Base-by-base conservation (phyloP, 306 rosid species). In the Prunus mongolica region DNA sequence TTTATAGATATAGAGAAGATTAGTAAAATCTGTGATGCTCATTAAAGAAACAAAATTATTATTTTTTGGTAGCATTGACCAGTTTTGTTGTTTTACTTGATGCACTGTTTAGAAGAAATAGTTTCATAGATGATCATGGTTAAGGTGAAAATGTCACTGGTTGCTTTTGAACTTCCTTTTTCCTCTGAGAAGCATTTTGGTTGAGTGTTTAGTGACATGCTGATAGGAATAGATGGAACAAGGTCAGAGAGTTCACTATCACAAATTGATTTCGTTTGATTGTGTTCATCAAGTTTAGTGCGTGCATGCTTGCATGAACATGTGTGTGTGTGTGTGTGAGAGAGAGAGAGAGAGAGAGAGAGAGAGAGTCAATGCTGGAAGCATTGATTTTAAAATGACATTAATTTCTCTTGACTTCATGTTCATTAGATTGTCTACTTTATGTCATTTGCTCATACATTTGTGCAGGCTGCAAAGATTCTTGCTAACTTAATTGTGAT, bases 401-500 rank as follows among this genome's bases (percentile, higher is more conserved):
- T 25, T 25, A 24, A 25, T 19, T 61, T 44, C 47, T 62, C 50
- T n/a, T 18, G 49, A 2, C 18, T 64, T 46, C 2, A n/a, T 6
- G 11, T 41, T 20, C 34, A n/a, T 66, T 20, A 28, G 34, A 56
- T 54, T 30, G 34, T 4, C 57, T 20, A 32, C 22, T 57, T 46
- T 75, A 63, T 20, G 30, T 65, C 34, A 28, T 13, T 54, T 44
- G 4, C 30, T 50, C 55, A 22, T 78, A 13, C 50, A 5, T 83
- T 52, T 81, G 30, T 78, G 61, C 96, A 93, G 98, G 98, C 97
- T 74, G 84, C 96, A 25, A 93, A 84, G 89, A 82, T 93, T 85
- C 90, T 93, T 38, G 96, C 93, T 7, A 93, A 89, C 81, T 83
- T 93, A 68, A 64, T 93, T 63, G 91, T 93, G 63, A 86, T 88